phyloP scores from a whole-genome alignment of 1,284 basidiomycete genomes.

The Cerrena zonata region DNA sequence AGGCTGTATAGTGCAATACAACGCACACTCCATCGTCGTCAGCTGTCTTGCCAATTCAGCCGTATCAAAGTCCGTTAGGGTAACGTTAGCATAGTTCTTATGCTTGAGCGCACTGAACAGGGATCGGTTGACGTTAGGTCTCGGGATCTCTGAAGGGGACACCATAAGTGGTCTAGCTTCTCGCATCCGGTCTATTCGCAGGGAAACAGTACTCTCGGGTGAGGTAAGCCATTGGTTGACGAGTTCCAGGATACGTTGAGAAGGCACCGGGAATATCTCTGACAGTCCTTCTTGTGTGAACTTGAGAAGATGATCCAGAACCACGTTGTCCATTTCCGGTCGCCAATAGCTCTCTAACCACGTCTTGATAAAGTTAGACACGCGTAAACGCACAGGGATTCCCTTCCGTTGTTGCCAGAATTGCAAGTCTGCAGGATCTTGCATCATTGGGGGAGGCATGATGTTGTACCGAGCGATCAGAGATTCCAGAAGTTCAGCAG shows the following conservation, averaged over 20 bases:
- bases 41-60: conserved; percentile 90
- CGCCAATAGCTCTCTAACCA: conserved; percentile 94
- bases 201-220: conserved; percentile 37
- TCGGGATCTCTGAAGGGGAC: conserved; percentile 60
- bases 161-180: conserved; percentile 59
- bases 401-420: conserved; percentile 84
- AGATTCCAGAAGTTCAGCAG: conserved; percentile 68
- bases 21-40: conserved; percentile 87
- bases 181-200: conserved; percentile 47
- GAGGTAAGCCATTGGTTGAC: conserved; percentile 43
- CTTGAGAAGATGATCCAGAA: conserved; percentile 52
- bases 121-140: conserved; percentile 80
- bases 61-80: conserved; percentile 87
- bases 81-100: conserved; percentile 55
- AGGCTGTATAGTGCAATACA: conserved; percentile 82
- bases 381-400: conserved; percentile 81
- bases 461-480: conserved; percentile 82
- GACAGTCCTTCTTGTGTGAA: conserved; percentile 63
- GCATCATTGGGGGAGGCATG: conserved; percentile 50
- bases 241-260: conserved; percentile 70
- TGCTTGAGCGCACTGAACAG: conserved; percentile 60
- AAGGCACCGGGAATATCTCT: conserved; percentile 60
- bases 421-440: conserved; percentile 58
- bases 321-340: conserved; percentile 55
- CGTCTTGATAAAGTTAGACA: conserved; percentile 86